Evolutionary conservation across 176 grass and related monocot genomes (phyloP).

Genomic region (Chrysopogon serrulatus): DNA sequence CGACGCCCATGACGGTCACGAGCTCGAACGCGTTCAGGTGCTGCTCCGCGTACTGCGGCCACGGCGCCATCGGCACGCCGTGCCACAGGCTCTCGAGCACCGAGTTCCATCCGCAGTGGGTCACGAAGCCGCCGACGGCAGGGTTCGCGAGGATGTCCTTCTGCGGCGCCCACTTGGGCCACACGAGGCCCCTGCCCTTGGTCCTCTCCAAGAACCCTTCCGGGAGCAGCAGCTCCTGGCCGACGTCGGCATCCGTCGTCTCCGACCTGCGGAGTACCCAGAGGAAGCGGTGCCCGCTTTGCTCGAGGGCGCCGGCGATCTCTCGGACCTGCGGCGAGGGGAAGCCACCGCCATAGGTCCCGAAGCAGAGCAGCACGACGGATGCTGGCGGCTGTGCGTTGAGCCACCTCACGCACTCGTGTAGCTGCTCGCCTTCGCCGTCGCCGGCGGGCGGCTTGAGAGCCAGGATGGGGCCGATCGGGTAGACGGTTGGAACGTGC

Average conservation of each 20-base stretch:
- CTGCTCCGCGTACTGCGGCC: slow-evolving; percentile 59
- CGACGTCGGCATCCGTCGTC: not conserved
- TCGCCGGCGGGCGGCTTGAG: no score
- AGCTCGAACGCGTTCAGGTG: slow-evolving; percentile 52
- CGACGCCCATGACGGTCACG: slow-evolving; percentile 18
- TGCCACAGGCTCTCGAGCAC: slow-evolving; percentile 45
- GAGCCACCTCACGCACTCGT: slow-evolving; percentile 46
- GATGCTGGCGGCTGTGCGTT: slow-evolving; percentile 25
- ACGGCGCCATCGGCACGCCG: slow-evolving; percentile 40
- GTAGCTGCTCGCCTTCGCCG: not conserved
- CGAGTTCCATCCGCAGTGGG: slow-evolving; percentile 75
- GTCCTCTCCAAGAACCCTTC: slow-evolving; percentile 43
- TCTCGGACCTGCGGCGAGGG: not conserved
- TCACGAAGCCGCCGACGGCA: slow-evolving; percentile 46
- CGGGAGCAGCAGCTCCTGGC: slow-evolving; percentile 17
- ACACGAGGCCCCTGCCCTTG: slow-evolving; percentile 9
- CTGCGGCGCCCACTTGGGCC: slow-evolving; percentile 39
- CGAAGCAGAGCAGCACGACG: slow-evolving; percentile 42
- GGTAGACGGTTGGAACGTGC: slow-evolving; percentile 12
- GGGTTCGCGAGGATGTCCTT: slow-evolving; percentile 28
- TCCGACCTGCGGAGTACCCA: no score
- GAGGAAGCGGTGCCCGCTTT: slow-evolving; percentile 36
- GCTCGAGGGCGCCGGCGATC: slow-evolving; percentile 34
- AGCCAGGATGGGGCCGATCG: slow-evolving; percentile 3
- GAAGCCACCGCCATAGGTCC: slow-evolving; percentile 22